Percentiles rank a stretch among this genome's conserved stretches.
Conservation (phyloP, 306 rosid species). For the Pterocarpus santalinus region DNA sequence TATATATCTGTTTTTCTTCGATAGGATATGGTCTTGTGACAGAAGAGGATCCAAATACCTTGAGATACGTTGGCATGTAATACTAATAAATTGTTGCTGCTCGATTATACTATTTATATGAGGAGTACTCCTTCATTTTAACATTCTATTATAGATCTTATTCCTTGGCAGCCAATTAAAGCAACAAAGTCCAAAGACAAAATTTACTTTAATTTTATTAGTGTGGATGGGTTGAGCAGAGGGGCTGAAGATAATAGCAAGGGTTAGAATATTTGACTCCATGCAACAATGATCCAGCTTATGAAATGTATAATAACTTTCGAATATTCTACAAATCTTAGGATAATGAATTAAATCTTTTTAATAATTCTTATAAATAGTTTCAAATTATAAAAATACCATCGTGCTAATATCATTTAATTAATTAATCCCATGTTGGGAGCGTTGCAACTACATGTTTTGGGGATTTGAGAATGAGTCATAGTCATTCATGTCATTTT, state of each 20-base stretch:
- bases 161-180: conserved; percentile 17
- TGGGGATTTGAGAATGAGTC: too few relatives aligned
- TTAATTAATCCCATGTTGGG: too few relatives aligned
- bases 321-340: background rate
- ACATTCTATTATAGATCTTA: background rate
- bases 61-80: too few relatives aligned
- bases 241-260: background rate
- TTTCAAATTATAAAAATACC: background rate
- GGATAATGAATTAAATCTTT: background rate
- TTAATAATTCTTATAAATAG: background rate
- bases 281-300: background rate
- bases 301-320: background rate
- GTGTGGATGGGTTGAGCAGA: background rate
- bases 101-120: too few relatives aligned
- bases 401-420: background rate
- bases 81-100: too few relatives aligned
- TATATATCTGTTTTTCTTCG: too few relatives aligned
- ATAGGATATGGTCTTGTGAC: too few relatives aligned
- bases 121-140: background rate
- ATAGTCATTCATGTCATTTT: background rate
- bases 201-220: background rate
- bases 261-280: background rate
- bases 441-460: too few relatives aligned
- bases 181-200: background rate
- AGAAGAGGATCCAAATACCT: too few relatives aligned